Evolutionary conservation across 305 asterid genomes (phyloP), one percentile per base, ranked within the genome.

Genomic region (Rubia occidens): DNA sequence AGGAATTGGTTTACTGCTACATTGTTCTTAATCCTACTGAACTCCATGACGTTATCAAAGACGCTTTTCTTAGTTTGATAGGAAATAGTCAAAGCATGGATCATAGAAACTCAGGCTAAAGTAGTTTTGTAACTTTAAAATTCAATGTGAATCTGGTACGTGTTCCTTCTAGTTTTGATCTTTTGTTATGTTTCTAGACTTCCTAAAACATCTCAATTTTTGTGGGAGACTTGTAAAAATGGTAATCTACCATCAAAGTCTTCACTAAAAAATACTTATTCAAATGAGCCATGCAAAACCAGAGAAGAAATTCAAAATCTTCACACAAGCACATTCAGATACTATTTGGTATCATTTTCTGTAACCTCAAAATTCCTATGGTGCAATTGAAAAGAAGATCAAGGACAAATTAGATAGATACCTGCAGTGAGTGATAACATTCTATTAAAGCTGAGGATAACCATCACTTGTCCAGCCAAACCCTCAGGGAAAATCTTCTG

Each of bases 11-110:
- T 24, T 24, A 24, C 24, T 24, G 24, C 24, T 24, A 24, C 1
- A 24, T 24, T 54, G 81, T 77, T 78, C 85, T 88, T 8, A 88
- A 88, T 56, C 87, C 95, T 6, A 11, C 72, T 0, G 81, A 88
- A 2, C 58, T 88, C 15, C 93, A 82, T 64, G 0, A 21, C 32
- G 74, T 75, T 11, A 81, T 88, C 67, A 24, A 56, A 42, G 80
- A 82, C 76, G 95, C 95, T 73, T 86, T 88, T 47, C 88, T 85
- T 18, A 86, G 86, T 39, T 73, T 87, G 14, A 20, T 63, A 69
- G 39, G 39, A 6, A 26, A 40, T 37, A 15, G 39, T 24, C 11
- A 29, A 47, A 21, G 37, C 21, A 60, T 60, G 66, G 63, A 60
- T 60, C 20, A 60, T 60, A 15, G 18, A 26, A 39, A 21, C 42